Base-by-base conservation (phyloP, 2,329 filamentous ascomycete species). In the Diaporthe destruens region DNA sequence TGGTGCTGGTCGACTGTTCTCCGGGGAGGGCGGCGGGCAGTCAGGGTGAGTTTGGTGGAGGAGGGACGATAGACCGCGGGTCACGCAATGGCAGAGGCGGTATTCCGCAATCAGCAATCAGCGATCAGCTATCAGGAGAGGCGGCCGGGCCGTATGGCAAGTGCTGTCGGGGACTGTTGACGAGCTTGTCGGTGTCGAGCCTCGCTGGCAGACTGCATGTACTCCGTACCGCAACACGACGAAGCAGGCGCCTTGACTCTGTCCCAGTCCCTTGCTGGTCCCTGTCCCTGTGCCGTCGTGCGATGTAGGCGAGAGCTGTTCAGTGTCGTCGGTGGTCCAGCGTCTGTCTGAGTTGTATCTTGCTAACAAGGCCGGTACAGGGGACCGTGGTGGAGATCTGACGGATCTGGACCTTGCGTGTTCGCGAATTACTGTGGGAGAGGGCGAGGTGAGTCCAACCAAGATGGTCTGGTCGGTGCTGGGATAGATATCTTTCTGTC, bases 21-120 rank as follows among this genome's bases (percentile, higher is more conserved):
- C n/a, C 44, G 11, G 29, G 36, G n/a, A 36, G 12, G 42, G n/a
- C 32, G 32, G 36, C 32, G 63, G 56, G 66, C 65, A 25, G 39
- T 32, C 14, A 44, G 49, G 42, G 54, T 34, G 65, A 63, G 32
- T 29, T 39, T 39, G 63, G 44, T 61, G 18, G 20, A 34, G 34
- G 56, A 39, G 18, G 36, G 36, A 12, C 42, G 34, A 42, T 29
- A 44, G 59, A 34, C 42, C 36, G 59, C 51, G 61, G 54, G 69
- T 69, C 72, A 73, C 72, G 72, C 72, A 73, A 73, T 73, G 69
- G 61, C 36, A 63, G 53, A 71, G 59, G 59, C 44, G 34, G 29
- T 66, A 74, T 72, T 72, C 63, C 72, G 72, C 72, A 73, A 73
- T 73, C 39, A 42, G 36, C 36, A 36, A 36, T 36, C 34, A 36